Evolutionary conservation across 257 asterid species (phyloP).

Genomic region (Mentha longifolia): DNA sequence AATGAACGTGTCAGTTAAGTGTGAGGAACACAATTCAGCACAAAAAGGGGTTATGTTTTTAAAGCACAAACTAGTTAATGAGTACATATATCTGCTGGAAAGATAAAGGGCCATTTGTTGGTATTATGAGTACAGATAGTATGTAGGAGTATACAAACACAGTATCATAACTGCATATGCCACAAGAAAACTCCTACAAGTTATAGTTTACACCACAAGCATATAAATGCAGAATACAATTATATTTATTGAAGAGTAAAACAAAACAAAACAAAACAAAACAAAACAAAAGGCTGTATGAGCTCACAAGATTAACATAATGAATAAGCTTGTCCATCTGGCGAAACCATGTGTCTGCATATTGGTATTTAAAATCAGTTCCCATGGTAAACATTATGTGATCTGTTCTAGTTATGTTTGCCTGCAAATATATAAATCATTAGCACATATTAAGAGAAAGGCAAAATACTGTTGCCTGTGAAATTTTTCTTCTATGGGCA

Average conservation of each 20-base stretch:
- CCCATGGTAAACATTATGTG: slow-evolving; percentile 66
- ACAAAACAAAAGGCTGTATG: background rate
- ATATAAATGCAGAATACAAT: background rate
- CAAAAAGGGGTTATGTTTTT: background rate
- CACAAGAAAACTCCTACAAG: slow-evolving; percentile 14
- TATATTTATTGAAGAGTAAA: no score
- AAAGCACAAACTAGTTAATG: background rate
- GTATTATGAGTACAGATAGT: background rate
- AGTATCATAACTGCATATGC: background rate
- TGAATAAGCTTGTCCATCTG: slow-evolving; percentile 65
- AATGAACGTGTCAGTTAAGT: background rate
- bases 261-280: no score
- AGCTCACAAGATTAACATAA: slow-evolving; percentile 52
- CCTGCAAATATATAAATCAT: slow-evolving; percentile 35
- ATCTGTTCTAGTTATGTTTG: slow-evolving; percentile 53
- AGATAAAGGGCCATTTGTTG: background rate
- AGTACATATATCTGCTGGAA: background rate
- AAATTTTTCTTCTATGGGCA: background rate
- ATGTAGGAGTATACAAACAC: background rate
- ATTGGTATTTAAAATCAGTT: slow-evolving; percentile 55
- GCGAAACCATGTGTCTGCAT: slow-evolving; percentile 56
- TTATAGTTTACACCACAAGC: background rate
- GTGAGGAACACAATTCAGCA: background rate
- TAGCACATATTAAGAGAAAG: background rate
- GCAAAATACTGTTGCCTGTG: background rate